phyloP scores from a whole-genome alignment of 169 alveolate genomes.

The Perkinsus chesapeaki region DNA sequence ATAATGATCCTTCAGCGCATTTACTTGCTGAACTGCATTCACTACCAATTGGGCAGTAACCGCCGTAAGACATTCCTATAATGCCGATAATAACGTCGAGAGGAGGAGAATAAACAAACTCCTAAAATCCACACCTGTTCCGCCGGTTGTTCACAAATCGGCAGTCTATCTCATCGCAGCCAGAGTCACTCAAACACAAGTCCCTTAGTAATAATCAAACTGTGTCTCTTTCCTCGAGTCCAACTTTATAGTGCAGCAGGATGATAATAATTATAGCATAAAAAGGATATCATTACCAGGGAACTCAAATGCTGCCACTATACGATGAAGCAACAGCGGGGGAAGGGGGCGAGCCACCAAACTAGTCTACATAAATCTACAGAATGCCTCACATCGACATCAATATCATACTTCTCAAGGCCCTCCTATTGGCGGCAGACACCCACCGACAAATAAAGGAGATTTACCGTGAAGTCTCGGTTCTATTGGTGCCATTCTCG shows the following conservation, averaged over 20 bases:
- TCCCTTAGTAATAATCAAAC: too few species aligned
- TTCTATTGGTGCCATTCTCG: too few species aligned
- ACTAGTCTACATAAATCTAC: too few species aligned
- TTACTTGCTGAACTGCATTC: not conserved
- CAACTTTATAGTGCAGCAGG: too few species aligned
- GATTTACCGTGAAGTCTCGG: too few species aligned
- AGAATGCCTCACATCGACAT: too few species aligned
- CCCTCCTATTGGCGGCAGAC: too few species aligned
- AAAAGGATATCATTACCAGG: not conserved
- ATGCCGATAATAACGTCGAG: not conserved
- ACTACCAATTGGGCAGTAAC: not conserved
- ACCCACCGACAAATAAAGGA: too few species aligned
- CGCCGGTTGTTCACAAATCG: not conserved
- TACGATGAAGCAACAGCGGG: not conserved
- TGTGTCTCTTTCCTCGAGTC: too few species aligned
- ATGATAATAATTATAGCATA: not conserved
- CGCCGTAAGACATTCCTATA: constrained; percentile 2
- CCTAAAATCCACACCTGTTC: not conserved
- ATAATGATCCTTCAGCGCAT: not conserved
- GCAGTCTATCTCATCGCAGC: too few species aligned
- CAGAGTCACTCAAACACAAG: too few species aligned
- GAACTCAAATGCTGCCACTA: not conserved
- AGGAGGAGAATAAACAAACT: not conserved
- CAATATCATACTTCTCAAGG: too few species aligned
- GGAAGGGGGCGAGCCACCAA: not conserved